Evolutionary conservation across 352 stramenopile species (phyloP), one percentile per base, ranked within the genome.

Genomic region (Globisporangium sylvaticum): DNA sequence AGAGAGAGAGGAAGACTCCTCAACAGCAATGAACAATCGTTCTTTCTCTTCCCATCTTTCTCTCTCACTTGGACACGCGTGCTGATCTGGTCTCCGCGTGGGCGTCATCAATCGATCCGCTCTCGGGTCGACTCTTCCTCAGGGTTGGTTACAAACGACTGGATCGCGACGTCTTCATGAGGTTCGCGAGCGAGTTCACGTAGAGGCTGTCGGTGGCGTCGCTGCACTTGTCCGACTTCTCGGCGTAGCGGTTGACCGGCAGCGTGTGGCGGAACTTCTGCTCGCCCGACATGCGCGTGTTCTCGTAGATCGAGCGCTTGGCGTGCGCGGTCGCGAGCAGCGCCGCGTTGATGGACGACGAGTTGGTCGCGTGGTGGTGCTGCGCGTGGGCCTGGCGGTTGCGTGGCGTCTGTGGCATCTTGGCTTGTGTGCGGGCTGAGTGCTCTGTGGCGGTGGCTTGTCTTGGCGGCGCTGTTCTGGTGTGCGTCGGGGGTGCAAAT

Each of bases 281-380:
- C 72, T 89, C 78, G 66, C 78, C 78, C 32, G 78, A 87, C 61
- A 87, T 76, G 61, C 80, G 76, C 66, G 75, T 81, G 61, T 68
- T 75, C 29, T 82, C 74, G 71, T 89, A 85, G 70, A 85, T 87
- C 55, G 77, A 85, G 71, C 65, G 69, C 48, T 76, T 66, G 15
- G 56, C 64, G 48, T 66, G 64, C 44, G 57, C 53, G 2, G 46
- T 66, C 22, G 64, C 48, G 31, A 69, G 55, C 31, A 69, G 42
- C 57, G 55, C 57, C 8, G 32, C 64, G 64, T 69, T 69, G 31
- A 69, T 59, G 31, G 64, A 59, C 31, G 64, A 60, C 44, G 46
- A 44, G 62, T 67, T 67, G 46, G 9, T 53, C 32, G 57, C 57
- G 57, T 62, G 57, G 57, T 62, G 57, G 57, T 62, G 57, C 22